Percentiles rank a stretch among this genome's conserved stretches.
Conservation (phyloP, 106 monocot species). For the Dactylorhiza incarnata region DNA sequence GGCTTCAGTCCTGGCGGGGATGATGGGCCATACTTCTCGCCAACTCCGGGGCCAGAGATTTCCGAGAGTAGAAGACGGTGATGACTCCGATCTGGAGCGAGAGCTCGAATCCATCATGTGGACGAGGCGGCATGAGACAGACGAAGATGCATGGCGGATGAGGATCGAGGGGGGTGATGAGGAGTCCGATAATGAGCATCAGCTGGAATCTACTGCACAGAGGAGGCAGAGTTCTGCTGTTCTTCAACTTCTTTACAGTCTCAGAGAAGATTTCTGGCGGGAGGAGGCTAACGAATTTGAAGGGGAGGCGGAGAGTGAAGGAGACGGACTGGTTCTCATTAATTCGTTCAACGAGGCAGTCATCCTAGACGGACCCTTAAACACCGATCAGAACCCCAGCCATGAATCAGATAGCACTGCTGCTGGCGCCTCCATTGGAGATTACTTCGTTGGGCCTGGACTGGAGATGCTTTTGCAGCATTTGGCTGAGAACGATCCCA, state of each 20-base stretch:
- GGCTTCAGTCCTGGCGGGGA: constrained; percentile 32
- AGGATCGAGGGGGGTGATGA: background rate
- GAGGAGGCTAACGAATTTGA: constrained; percentile 4
- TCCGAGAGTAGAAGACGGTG: background rate
- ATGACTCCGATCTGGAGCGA: background rate
- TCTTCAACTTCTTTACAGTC: constrained; percentile 21
- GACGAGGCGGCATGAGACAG: background rate
- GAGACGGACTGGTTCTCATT: constrained; percentile 10
- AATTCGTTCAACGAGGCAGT: constrained; percentile 3
- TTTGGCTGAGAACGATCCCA: constrained; percentile 27
- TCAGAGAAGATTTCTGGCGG: constrained; percentile 5
- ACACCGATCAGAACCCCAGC: background rate
- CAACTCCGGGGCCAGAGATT: constrained; percentile 6
- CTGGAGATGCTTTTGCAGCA: constrained; percentile 39
- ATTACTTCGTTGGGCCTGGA: constrained; percentile 28
- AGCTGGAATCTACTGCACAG: constrained; percentile 4
- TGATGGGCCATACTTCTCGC: constrained; percentile 21
- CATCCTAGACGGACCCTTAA: constrained; percentile 14
- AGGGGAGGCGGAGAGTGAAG: constrained; percentile 16
- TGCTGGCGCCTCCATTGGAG: constrained; percentile 16
- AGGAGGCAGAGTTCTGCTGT: constrained; percentile 20
- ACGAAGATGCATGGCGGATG: background rate
- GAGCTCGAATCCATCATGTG: background rate
- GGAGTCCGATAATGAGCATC: background rate
- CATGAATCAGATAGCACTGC: background rate